phyloP scores from a whole-genome alignment of 164 flowering plant species.

The Aristolochia contorta region DNA sequence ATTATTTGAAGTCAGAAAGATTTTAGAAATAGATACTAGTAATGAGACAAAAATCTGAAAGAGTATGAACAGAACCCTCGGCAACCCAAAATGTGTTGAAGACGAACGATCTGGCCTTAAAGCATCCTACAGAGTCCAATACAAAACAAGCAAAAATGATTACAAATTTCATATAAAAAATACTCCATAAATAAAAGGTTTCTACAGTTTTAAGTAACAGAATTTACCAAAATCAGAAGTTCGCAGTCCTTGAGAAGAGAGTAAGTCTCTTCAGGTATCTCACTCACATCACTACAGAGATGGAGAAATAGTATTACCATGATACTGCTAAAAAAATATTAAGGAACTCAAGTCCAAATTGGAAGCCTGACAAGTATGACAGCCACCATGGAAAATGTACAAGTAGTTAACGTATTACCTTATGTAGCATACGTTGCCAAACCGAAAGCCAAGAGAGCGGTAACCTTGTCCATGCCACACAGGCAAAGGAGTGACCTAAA shows the following conservation, averaged over 20 bases:
- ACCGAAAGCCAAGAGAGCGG: constrained; percentile 91
- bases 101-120: constrained; percentile 87
- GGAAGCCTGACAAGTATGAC: too few species aligned
- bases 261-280: constrained; percentile 89
- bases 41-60: not conserved
- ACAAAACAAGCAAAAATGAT: constrained; percentile 6
- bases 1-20: not conserved
- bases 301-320: constrained; percentile 2
- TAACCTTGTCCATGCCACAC: constrained; percentile 93
- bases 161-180: not conserved
- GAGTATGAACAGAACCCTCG: constrained; percentile 39
- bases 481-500: constrained; percentile 85
- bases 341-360: too few species aligned
- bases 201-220: not conserved
- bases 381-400: too few species aligned
- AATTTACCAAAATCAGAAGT: constrained; percentile 54
- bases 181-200: too few species aligned
- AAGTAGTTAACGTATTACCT: constrained; percentile 34
- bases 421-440: constrained; percentile 88
- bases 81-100: constrained; percentile 88
- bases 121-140: constrained; percentile 52
- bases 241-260: constrained; percentile 70
- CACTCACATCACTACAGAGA: constrained; percentile 77
- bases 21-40: not conserved
- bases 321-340: not conserved